Evolutionary conservation across 2,329 filamentous ascomycete species (phyloP).

Genomic region (Penicillium verrucosum): DNA sequence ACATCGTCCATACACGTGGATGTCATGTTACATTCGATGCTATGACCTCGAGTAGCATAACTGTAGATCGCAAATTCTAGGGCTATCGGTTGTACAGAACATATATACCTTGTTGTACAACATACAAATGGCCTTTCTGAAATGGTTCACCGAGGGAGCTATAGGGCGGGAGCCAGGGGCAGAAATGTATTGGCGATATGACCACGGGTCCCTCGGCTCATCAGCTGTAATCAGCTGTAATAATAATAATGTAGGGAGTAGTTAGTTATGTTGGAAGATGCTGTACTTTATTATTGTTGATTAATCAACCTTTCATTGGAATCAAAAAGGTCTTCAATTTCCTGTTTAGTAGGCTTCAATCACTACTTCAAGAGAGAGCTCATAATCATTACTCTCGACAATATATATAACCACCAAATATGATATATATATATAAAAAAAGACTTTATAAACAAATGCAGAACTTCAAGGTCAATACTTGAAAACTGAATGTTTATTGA

Average conservation of each 20-base stretch:
- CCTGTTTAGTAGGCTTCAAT: background rate
- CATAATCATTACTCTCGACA: too few relatives aligned
- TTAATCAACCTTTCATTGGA: background rate
- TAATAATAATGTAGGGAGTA: background rate
- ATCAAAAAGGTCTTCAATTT: background rate
- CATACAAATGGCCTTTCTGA: slow-evolving; percentile 12
- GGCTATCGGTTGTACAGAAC: background rate
- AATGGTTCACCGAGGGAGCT: slow-evolving; percentile 25
- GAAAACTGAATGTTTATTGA: background rate
- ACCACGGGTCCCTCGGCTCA: slow-evolving; percentile 5
- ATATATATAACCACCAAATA: background rate
- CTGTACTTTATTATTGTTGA: background rate
- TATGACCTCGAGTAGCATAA: background rate
- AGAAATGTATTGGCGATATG: slow-evolving; percentile 1
- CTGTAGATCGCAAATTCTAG: background rate
- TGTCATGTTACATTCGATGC: background rate
- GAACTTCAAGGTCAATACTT: background rate
- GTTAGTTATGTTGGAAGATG: background rate
- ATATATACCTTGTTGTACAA: background rate
- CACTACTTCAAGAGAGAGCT: background rate
- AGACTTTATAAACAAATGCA: background rate
- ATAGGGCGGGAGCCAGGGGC: slow-evolving; percentile 4
- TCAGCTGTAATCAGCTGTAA: background rate
- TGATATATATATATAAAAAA: background rate
- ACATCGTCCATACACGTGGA: background rate